Evolutionary conservation across 495 filamentous ascomycete species (phyloP), one percentile per base, ranked within the genome.

Genomic region (Bacidia gigantensis): DNA sequence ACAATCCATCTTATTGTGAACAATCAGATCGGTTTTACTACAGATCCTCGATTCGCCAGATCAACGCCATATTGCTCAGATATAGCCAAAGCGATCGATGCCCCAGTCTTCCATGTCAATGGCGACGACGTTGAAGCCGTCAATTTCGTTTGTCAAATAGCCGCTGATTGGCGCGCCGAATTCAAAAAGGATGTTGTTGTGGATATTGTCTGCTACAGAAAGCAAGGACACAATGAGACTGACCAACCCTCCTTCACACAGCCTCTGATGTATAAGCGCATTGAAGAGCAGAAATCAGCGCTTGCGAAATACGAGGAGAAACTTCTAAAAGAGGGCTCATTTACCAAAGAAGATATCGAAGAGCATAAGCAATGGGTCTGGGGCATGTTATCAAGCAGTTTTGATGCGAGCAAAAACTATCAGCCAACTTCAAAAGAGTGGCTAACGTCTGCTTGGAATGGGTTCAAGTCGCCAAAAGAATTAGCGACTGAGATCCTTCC

Each of bases 291-390:
- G 64, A 74, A 81, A 55, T 74, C 79, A 22, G 82, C 89, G 65
- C 80, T 98, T 55, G 81, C 89, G 65, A 84, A 80, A 60, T 98
- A 98, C 67, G 75, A 90, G 54, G 76, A 90, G 54, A 81, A 88
- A 74, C 85, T 98, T 35, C 72, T 96, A 26, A 73, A 84, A 56
- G 89, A 95, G 63, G 83, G 86, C 55, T 89, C 86, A 50, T 97
- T 98, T 73, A 95, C 89, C 53, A 87, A 94, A 71, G 89, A 90
- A 60, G 92, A 98, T 62, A 86, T 98, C 53, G 89, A 98, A 54
- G 92, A 98, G 75, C 92, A 98, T 77, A 94, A 92, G 74, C 86
- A 93, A 68, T 98, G 92, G 92, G 93, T 97, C 47, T 98, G 93
- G 92, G 87, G 86, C 56, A 97, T 97, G 90, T 72, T 98, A 42